Evolutionary conservation across 225 moss, liverwort and hornwort genomes (phyloP), one percentile per base, ranked within the genome.

Genomic region (Asterella californica): DNA sequence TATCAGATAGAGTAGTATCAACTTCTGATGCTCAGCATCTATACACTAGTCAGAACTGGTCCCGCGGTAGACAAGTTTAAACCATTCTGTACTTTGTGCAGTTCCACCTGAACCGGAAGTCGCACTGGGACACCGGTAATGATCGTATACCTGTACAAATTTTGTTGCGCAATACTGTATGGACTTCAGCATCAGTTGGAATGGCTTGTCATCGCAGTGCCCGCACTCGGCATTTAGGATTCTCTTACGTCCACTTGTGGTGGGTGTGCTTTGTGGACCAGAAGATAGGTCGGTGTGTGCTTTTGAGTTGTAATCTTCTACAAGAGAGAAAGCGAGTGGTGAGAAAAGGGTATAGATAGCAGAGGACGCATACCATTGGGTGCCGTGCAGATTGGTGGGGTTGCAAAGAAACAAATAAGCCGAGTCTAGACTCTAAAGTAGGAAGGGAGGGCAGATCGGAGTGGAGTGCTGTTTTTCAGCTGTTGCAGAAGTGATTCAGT

Each of bases 241-340:
- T 75, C 55, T 52, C 55, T 18, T 49, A 64, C 11, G 53, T 32
- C 75, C 54, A 54, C 75, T 75, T 75, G 75, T 52, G 53, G 53
- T 75, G 75, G 75, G 52, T 52, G 75, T 75, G 75, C 53, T 46
- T 15, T 75, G 75, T 75, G 75, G 75, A 75, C 75, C 75, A 75
- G 75, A 49, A 54, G 75, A 75, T 55, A 52, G 75, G 75, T 75
- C 75, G 75, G 75, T 75, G 75, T 75, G 75, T 75, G 75, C 53
- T 75, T 75, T 75, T 75, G 49, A 54, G 75, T 72, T 55, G 53
- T 75, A 75, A 75, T 75, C 75, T 75, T 54, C 49, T 75, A 27
- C 75, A 75, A 75, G 75, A 74, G 74, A 75, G 54, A 75, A 75
- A 75, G 75, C 53, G 53, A 55, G 75, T 52, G 75, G 75, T 75